Base-by-base conservation (phyloP, 148 eudicot genomes). In the Camellia japonica region DNA sequence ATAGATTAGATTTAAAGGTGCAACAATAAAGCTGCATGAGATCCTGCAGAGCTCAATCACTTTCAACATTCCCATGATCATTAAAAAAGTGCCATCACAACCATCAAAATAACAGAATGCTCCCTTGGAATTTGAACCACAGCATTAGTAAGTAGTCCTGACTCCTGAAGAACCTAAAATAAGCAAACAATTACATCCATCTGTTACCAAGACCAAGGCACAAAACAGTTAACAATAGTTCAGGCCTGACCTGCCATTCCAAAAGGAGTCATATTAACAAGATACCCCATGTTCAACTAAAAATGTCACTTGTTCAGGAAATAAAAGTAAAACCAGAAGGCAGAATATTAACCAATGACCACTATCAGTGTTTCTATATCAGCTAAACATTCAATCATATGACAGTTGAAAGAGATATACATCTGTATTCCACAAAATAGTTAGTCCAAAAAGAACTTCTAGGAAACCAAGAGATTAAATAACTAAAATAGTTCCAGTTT, bases 401-500 rank as follows among this genome's bases (percentile, higher is more conserved):
- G 41, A 6, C 2, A 30, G 4, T 13, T 74, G 44, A 43, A 41
- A 4, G 67, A 75, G 30, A 11, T 18, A 43, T 16, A 30, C 15
- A 16, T 16, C 51, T 16, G 20, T 23, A 30, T 56, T 41, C 49
- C 13, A 20, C 14, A 41, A 16, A 41, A 55, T 23, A 56, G 14
- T 3, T 1, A 20, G 23, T 38, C 64, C 3, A 30, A 14, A 56
- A 56, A n/a, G 23, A 19, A 76, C 8, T 10, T 42, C 5, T 15
- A 43, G 4, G 7, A 23, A 49, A 64, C 67, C 60, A 51, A 15
- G 46, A 77, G 7, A 7, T 19, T 2, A 51, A 51, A 52, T 3
- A 30, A 65, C 71, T 30, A 77, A 64, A 64, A 51, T 66, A 74
- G 51, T 41, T 56, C 77, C 64, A 20, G 18, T 20, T 30, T 54